Evolutionary conservation across 2,329 filamentous ascomycete species (phyloP).

Genomic region (Fusarium poae): DNA sequence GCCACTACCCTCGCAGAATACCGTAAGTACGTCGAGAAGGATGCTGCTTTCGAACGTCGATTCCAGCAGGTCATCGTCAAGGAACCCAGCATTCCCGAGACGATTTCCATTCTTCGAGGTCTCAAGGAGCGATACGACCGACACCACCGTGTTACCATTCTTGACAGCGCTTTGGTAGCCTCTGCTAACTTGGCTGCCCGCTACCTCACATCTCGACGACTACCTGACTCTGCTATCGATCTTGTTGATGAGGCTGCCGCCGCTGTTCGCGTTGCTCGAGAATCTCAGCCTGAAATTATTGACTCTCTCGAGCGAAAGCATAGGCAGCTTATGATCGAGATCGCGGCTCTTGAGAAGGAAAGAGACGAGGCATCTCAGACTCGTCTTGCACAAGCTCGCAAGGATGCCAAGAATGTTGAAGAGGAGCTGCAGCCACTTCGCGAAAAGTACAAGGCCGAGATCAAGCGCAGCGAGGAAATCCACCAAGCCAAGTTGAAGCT

Average conservation of each 20-base stretch:
- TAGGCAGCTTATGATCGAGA: slow-evolving; percentile 95
- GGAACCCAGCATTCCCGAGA: slow-evolving; percentile 89
- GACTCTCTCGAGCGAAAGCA: slow-evolving; percentile 93
- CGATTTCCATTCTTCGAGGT: slow-evolving; percentile 97
- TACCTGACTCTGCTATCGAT: slow-evolving; percentile 97
- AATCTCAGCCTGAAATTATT: slow-evolving; percentile 95
- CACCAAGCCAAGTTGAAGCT: slow-evolving; percentile 96
- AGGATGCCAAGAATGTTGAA: slow-evolving; percentile 92
- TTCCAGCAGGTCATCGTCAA: slow-evolving; percentile 99
- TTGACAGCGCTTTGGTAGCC: slow-evolving; percentile 91
- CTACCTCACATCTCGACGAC: slow-evolving; percentile 89
- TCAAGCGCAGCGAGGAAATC: slow-evolving; percentile 89
- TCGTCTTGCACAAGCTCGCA: slow-evolving; percentile 84
- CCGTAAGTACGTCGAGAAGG: slow-evolving; percentile 99
- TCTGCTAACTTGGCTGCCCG: slow-evolving; percentile 92
- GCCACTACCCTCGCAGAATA: slow-evolving; percentile 96
- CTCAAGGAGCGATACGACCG: slow-evolving; percentile 98
- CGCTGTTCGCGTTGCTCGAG: slow-evolving; percentile 93
- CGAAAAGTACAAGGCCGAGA: slow-evolving; percentile 96
- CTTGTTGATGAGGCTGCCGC: slow-evolving; percentile 96
- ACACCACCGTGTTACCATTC: slow-evolving; percentile 96
- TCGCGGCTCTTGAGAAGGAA: slow-evolving; percentile 92
- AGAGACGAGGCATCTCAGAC: slow-evolving; percentile 92
- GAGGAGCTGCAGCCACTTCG: slow-evolving; percentile 92
- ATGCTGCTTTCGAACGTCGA: slow-evolving; percentile 95